Evolutionary conservation across 2,329 filamentous ascomycete species (phyloP).

Genomic region (Cladosporium sp.): DNA sequence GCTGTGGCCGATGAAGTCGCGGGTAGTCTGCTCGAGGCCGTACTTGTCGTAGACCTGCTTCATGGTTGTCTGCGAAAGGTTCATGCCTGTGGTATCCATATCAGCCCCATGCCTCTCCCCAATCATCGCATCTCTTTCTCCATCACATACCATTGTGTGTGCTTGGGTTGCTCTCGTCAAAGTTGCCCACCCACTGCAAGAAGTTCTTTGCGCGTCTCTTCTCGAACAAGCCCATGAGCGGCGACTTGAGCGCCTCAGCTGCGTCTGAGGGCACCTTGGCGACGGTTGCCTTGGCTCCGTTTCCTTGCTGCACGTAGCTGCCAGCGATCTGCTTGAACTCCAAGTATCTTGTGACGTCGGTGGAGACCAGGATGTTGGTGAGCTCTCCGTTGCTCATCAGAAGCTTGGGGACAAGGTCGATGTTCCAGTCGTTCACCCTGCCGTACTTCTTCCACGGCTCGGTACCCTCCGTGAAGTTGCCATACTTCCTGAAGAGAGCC

Average conservation of each 20-base stretch:
- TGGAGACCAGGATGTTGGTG: conserved; percentile 97
- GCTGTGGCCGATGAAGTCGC: conserved; percentile 95
- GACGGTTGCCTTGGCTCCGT: conserved; percentile 80
- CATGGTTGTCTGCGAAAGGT: conserved; percentile 80
- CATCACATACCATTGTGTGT: conserved; percentile 77
- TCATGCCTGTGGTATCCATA: conserved; percentile 59
- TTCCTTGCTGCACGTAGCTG: conserved; percentile 91
- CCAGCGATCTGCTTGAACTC: conserved; percentile 73
- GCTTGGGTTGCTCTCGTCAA: conserved; percentile 76
- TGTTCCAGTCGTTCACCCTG: conserved; percentile 97
- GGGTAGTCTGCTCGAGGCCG: conserved; percentile 81
- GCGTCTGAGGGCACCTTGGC: conserved; percentile 97
- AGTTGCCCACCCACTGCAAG: conserved; percentile 90
- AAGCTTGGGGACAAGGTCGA: conserved; percentile 96
- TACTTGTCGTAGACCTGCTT: conserved; percentile 99
- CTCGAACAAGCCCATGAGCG: conserved; percentile 96
- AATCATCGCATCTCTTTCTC: neutral
- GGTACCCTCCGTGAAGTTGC: conserved; percentile 74
- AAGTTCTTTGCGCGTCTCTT: conserved; percentile 97
- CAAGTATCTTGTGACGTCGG: conserved; percentile 65
- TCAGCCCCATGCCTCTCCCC: conserved; percentile 23
- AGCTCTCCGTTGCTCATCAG: conserved; percentile 98
- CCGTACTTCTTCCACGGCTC: conserved; percentile 99
- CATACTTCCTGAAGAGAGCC: conserved; percentile 95
- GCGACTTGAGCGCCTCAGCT: conserved; percentile 83